Evolutionary conservation across 1,284 basidiomycete species (phyloP).

Genomic region (Ceratobasidium sp.): DNA sequence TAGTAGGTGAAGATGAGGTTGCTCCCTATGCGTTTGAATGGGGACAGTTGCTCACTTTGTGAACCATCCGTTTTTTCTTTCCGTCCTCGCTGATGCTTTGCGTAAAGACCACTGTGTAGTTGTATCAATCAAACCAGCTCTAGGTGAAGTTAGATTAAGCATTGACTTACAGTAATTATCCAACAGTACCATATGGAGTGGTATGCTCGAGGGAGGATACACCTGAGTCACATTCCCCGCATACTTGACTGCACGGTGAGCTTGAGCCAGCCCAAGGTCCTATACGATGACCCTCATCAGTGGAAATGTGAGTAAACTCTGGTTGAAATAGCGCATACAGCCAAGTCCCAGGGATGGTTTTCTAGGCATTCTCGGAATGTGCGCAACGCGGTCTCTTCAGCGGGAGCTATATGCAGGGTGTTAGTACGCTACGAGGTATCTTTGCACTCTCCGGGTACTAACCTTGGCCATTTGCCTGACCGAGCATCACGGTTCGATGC

Average conservation of each 20-base stretch:
- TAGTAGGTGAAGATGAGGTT: not conserved
- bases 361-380: slow-evolving; percentile 72
- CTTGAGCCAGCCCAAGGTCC: slow-evolving; percentile 69
- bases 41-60: slow-evolving; percentile 44
- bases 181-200: slow-evolving; percentile 65
- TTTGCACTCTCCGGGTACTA: not conserved
- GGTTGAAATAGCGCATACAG: slow-evolving; percentile 56
- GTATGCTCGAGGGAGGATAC: slow-evolving; percentile 63
- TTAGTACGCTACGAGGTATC: not conserved
- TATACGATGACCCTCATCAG: slow-evolving; percentile 46
- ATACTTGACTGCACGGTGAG: slow-evolving; percentile 48
- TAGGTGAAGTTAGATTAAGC: slow-evolving; percentile 55
- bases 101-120: slow-evolving; percentile 21
- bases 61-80: not conserved
- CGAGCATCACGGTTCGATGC: slow-evolving; percentile 74
- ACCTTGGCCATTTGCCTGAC: slow-evolving; percentile 78
- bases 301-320: slow-evolving; percentile 19
- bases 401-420: not conserved
- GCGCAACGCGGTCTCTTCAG: slow-evolving; percentile 79
- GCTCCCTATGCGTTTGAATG: not conserved
- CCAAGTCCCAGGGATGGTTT: slow-evolving; percentile 77
- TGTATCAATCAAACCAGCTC: slow-evolving; percentile 64
- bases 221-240: slow-evolving; percentile 73
- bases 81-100: not conserved
- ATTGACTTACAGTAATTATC: slow-evolving; percentile 70